Evolutionary conservation across 2,329 filamentous ascomycete genomes (phyloP).

Genomic region (Pyrenochaeta sp.): DNA sequence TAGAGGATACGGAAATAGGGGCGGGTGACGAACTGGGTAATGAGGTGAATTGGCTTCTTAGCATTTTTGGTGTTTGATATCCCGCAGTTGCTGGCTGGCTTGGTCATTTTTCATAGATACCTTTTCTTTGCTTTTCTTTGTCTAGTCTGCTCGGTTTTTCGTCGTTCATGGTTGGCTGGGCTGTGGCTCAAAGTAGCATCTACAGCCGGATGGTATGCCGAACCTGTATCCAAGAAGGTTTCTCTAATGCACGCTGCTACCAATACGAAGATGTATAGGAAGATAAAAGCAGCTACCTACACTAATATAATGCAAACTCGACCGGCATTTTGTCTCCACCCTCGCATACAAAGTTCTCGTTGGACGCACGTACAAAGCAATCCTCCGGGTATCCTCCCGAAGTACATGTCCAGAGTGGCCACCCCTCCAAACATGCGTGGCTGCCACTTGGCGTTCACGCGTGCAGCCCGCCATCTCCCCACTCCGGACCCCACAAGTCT

Average conservation of each 20-base stretch:
- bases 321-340: background rate
- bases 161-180: background rate
- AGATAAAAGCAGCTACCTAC: too few relatives aligned
- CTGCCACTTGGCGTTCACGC: slow-evolving; percentile 10
- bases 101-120: background rate
- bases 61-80: background rate
- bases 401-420: slow-evolving; percentile 1
- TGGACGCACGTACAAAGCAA: background rate
- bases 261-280: too few relatives aligned
- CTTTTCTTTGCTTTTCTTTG: background rate
- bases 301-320: background rate
- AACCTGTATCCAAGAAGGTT: too few relatives aligned
- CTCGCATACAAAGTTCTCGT: background rate
- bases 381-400: slow-evolving; percentile 12
- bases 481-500: slow-evolving; percentile 14
- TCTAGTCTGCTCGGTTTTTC: background rate
- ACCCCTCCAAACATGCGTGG: slow-evolving; percentile 5
- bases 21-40: background rate
- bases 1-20: background rate
- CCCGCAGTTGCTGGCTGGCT: background rate
- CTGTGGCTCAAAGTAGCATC: background rate
- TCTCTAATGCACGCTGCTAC: too few relatives aligned
- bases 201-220: too few relatives aligned
- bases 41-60: background rate
- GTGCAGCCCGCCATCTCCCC: slow-evolving; percentile 17